Percentiles rank a stretch among this genome's conserved stretches.
These are phyloP conservation scores for Zelonia costaricensis DNA, from an alignment of 208 protist species.

Conservation along the genomic window DNA sequence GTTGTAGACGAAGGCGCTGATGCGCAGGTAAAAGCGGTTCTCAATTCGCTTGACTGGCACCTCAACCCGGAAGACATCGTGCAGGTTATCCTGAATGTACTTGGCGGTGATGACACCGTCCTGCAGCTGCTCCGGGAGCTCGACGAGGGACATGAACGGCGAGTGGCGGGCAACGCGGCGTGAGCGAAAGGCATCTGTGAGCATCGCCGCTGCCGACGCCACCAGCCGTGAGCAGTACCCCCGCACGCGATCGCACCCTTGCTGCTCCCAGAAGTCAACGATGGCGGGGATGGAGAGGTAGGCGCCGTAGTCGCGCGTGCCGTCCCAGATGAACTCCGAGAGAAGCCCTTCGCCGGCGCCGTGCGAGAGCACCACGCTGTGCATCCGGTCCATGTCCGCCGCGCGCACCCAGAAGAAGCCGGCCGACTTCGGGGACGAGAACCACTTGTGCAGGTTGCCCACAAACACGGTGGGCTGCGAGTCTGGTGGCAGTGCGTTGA, in stretches of 20 bases:
- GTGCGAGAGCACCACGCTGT: slow-evolving; percentile 83
- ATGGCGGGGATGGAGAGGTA: slow-evolving; percentile 82
- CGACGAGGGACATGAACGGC: slow-evolving; percentile 88
- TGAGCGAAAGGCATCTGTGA: slow-evolving; percentile 61
- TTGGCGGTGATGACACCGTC: slow-evolving; percentile 61
- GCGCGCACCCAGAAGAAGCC: slow-evolving; percentile 84
- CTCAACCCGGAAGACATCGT: slow-evolving; percentile 79
- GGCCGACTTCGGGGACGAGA: slow-evolving; percentile 81
- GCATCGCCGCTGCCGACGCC: slow-evolving; percentile 54
- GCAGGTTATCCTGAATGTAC: slow-evolving; percentile 79
- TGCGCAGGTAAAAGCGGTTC: slow-evolving; percentile 73
- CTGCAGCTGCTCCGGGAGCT: slow-evolving; percentile 79
- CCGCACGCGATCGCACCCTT: slow-evolving; percentile 58
- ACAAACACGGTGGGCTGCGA: slow-evolving; percentile 77
- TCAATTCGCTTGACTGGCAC: slow-evolving; percentile 90
- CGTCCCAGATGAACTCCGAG: slow-evolving; percentile 93
- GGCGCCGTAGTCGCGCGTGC: slow-evolving; percentile 84
- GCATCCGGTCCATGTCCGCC: slow-evolving; percentile 42
- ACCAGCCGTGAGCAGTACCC: slow-evolving; percentile 63
- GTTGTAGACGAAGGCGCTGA: slow-evolving; percentile 93
- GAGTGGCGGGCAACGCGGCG: slow-evolving; percentile 65
- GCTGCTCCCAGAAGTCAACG: slow-evolving; percentile 75
- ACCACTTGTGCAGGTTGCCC: slow-evolving; percentile 93
- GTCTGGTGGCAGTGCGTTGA: slow-evolving; percentile 50
- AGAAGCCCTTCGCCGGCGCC: slow-evolving; percentile 85